Conservation (phyloP, 2,329 filamentous ascomycete species). For the Fusarium nisikadoi region DNA sequence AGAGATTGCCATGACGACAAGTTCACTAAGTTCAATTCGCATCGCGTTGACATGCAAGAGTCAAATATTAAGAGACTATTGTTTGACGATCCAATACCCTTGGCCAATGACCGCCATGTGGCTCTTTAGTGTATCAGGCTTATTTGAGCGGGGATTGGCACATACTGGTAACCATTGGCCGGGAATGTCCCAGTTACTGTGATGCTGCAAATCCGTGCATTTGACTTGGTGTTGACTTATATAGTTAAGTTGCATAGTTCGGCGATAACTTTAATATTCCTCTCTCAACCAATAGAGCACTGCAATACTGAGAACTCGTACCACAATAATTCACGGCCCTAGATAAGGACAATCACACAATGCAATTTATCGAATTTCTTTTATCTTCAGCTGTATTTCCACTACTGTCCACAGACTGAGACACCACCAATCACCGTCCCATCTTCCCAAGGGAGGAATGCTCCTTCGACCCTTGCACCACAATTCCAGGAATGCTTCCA, state of each 20-base stretch:
- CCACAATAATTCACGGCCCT: neutral
- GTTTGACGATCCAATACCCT: neutral
- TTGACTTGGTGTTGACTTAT: neutral
- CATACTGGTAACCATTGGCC: neutral
- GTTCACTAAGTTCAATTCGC: neutral
- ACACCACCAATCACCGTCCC: constrained; percentile 17
- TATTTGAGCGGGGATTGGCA: neutral
- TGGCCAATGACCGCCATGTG: neutral
- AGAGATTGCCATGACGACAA: neutral
- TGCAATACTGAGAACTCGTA: too few relatives aligned
- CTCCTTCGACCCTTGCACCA: neutral
- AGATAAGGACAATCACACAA: neutral
- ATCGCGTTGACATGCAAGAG: neutral
- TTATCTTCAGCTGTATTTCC: constrained; percentile 3
- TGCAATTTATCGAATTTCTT: constrained; percentile 26
- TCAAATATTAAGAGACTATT: neutral
- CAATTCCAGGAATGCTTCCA: constrained; percentile 18
- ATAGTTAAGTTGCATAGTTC: neutral
- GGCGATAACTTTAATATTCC: neutral
- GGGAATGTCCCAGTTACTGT: neutral
- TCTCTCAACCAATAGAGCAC: neutral
- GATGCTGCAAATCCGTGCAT: neutral
- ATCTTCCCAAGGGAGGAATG: constrained; percentile 17
- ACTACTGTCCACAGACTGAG: neutral
- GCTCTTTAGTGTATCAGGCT: neutral